Evolutionary conservation across 2,329 filamentous ascomycete species (phyloP), one percentile per base, ranked within the genome.

Genomic region (Fusarium continuum): DNA sequence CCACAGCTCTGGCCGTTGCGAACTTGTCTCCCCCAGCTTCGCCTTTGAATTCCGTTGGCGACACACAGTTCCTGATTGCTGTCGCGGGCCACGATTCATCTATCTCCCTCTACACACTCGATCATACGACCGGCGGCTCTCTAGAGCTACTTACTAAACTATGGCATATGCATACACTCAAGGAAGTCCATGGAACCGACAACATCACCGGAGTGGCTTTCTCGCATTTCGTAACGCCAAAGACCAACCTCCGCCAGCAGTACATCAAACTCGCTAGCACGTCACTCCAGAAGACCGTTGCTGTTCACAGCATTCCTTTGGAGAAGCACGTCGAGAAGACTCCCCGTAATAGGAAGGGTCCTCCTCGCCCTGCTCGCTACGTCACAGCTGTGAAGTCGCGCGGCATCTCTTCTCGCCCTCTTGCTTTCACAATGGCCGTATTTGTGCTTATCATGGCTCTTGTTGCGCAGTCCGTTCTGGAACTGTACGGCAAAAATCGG

Each of bases 51-150:
- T 77, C 83, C 2, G 76, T 86, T 46, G 85, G 85, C 47, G 87
- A 90, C 56, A 85, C 88, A 40, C 92, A 97, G 76, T 90, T 92
- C 64, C 85, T 90, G 40, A 83, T 97, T 65, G 93, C 93, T 7
- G 87, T 96, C 13, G 91, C 91, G 4, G 90, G 89, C 8, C 90
- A 91, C 68, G 91, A 96, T 74, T 87, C 88, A 58, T 92, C 91
- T 10, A 88, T 97, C 64, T 86, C 86, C 6, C 79, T 97, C 23
- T 90, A 89, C 75, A 93, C 91, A 1, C 79, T 96, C 55, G 90
- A 96, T 64, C 91, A 92, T 72, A 80, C 80, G 55, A 73, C 76
- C 16, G 74, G 79, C 26, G 74, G 74, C 19, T 74, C 75, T 8
- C 74, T 86, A 40, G 80, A 83, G 34, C 74, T 88, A 29, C 75